Conservation (phyloP, 768 basidiomycete species). For the Lyophyllum atratum region DNA sequence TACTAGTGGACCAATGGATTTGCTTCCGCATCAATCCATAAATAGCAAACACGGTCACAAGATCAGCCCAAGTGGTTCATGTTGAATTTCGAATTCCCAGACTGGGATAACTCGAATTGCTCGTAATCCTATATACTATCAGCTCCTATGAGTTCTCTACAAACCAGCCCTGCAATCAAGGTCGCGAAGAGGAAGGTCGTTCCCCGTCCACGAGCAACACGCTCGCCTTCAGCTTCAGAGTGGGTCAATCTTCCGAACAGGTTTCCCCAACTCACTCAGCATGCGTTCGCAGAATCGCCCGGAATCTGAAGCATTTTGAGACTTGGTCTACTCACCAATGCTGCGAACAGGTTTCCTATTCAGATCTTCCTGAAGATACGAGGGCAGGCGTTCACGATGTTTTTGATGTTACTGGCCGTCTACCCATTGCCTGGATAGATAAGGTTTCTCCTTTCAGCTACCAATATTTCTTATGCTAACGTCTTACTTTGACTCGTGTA, state of each 20-base stretch:
- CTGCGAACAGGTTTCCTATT: constrained; percentile 49
- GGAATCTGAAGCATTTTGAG: constrained; percentile 49
- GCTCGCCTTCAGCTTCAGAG: constrained; percentile 51
- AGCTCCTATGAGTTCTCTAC: constrained; percentile 11
- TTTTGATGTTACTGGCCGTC: constrained; percentile 34
- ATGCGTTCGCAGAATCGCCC: constrained; percentile 42
- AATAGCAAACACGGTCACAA: constrained; percentile 5
- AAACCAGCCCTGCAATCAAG: constrained; percentile 9
- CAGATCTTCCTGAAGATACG: constrained; percentile 44
- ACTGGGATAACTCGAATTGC: too few relatives aligned
- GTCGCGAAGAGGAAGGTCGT: constrained; percentile 12
- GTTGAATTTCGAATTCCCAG: too few relatives aligned
- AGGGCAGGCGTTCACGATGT: constrained; percentile 36
- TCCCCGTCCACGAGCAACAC: constrained; percentile 20
- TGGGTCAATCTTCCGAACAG: constrained; percentile 20
- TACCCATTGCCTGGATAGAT: constrained; percentile 46
- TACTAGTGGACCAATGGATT: neutral
- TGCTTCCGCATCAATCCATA: constrained; percentile 1
- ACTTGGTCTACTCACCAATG: constrained; percentile 51
- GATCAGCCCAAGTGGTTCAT: neutral
- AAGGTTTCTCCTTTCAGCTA: constrained; percentile 28
- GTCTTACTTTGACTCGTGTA: neutral
- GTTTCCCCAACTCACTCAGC: neutral
- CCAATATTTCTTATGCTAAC: neutral
- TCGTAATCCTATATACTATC: too few relatives aligned